Conservation (phyloP, 139 green algal species). For the Bryopsis sp. region DNA sequence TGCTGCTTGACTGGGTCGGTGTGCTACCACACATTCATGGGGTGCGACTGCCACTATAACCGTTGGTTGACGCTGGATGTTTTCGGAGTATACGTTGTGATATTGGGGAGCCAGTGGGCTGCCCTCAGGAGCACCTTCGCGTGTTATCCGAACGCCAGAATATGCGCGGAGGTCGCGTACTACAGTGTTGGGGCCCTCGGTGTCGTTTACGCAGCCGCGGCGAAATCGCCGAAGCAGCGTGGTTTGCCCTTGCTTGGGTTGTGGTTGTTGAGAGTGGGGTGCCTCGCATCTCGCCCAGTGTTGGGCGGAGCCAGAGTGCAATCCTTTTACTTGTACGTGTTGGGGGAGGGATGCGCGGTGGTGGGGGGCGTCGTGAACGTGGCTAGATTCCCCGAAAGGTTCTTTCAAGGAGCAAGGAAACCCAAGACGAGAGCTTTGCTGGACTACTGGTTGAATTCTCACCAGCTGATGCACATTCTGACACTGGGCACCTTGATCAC, state of each 20-base stretch:
- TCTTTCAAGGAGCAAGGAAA: no score
- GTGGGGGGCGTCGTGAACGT: conserved; percentile 33
- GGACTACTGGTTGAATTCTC: conserved; percentile 39
- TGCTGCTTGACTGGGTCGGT: conserved; percentile 32
- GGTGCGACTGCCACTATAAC: conserved; percentile 32
- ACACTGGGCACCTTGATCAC: no score
- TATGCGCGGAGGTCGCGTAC: conserved; percentile 24
- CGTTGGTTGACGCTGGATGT: conserved; percentile 35
- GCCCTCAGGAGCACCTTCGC: conserved; percentile 26
- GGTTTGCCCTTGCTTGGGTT: conserved; percentile 13
- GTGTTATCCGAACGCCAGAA: conserved; percentile 26
- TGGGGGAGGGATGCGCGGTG: conserved; percentile 23
- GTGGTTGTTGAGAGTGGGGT: background rate
- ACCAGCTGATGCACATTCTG: conserved; percentile 45
- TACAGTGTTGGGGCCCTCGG: background rate
- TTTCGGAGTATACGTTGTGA: conserved; percentile 34
- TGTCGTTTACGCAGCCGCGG: background rate
- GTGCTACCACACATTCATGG: conserved; percentile 37
- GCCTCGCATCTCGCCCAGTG: background rate
- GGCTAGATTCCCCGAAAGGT: conserved; percentile 32
- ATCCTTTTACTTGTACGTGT: conserved; percentile 13
- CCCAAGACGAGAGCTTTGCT: no score
- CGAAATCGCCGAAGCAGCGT: background rate
- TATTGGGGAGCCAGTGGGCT: conserved; percentile 26
- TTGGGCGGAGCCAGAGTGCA: background rate